Evolutionary conservation across 2,329 filamentous ascomycete genomes (phyloP).

Genomic region (Cladosporium colombiae): DNA sequence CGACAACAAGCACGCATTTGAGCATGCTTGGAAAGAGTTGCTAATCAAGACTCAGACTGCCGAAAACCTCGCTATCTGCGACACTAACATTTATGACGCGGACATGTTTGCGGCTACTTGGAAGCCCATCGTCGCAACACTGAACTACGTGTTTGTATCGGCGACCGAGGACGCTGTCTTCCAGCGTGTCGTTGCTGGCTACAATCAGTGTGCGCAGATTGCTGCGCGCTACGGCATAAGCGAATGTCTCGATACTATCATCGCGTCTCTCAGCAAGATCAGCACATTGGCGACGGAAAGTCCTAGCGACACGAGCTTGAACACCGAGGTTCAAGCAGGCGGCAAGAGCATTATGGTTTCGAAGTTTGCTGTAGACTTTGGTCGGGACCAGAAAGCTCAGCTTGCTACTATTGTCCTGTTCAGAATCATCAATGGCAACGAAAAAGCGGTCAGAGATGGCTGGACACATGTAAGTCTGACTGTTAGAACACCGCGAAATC

Average conservation of each 20-base stretch:
- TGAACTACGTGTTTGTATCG: constrained; percentile 98
- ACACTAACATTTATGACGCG: constrained; percentile 93
- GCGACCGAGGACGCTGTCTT: constrained; percentile 96
- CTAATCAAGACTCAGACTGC: constrained; percentile 79
- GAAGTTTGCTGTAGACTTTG: constrained; percentile 93
- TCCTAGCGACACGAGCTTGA: constrained; percentile 80
- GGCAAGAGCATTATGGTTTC: constrained; percentile 98
- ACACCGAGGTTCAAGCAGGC: constrained; percentile 86
- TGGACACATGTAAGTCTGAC: constrained; percentile 70
- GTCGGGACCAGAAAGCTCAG: constrained; percentile 89
- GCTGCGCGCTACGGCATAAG: constrained; percentile 79
- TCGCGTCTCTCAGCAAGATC: constrained; percentile 87
- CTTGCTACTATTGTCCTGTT: constrained; percentile 94
- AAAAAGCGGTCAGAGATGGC: constrained; percentile 71
- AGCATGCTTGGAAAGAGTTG: constrained; percentile 96
- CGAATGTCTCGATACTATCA: constrained; percentile 88
- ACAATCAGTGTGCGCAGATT: constrained; percentile 93
- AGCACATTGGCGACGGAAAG: constrained; percentile 78
- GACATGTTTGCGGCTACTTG: constrained; percentile 98
- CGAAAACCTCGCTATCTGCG: constrained; percentile 72
- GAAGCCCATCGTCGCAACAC: constrained; percentile 89
- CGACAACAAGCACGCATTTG: constrained; percentile 93
- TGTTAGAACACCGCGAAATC: no score
- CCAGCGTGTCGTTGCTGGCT: constrained; percentile 87
- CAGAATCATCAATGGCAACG: constrained; percentile 83